Evolutionary conservation across 139 green algal genomes (phyloP).

Genomic region (Chlorella sp.): DNA sequence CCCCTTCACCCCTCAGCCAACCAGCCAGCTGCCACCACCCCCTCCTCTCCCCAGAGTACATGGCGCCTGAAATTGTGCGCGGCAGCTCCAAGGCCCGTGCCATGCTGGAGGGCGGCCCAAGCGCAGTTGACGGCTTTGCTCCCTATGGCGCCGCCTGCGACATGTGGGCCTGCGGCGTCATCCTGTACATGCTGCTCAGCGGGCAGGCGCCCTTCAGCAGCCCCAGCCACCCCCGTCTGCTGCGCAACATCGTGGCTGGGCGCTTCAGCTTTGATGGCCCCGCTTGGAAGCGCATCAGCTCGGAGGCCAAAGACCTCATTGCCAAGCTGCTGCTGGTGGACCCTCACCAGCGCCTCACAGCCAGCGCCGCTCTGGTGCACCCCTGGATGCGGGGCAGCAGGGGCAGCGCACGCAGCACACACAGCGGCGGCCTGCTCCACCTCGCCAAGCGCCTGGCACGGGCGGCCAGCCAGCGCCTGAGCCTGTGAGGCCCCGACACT

Average conservation of each 20-base stretch:
- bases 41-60: conserved; percentile 66
- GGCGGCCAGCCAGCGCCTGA: too few species aligned
- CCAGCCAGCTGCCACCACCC: too few species aligned
- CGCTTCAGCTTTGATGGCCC: conserved; percentile 78
- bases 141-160: conserved; percentile 67
- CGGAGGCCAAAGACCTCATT: conserved; percentile 51
- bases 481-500: too few species aligned
- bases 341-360: conserved; percentile 69
- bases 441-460: too few species aligned
- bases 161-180: conserved; percentile 72
- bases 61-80: conserved; percentile 78
- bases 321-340: conserved; percentile 52
- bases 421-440: too few species aligned
- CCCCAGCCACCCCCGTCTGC: conserved; percentile 85
- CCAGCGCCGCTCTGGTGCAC: conserved; percentile 2
- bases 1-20: too few species aligned
- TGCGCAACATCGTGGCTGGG: conserved; percentile 81
- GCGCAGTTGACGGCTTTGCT: not conserved
- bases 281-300: conserved; percentile 78
- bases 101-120: not conserved
- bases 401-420: not conserved
- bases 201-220: conserved; percentile 91
- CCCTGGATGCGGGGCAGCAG: not conserved
- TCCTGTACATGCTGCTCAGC: conserved; percentile 84
- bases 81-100: not conserved